Evolutionary conservation across 164 flowering plant species (phyloP), one percentile per base, ranked within the genome.

Genomic region (Tetracentron sinense): DNA sequence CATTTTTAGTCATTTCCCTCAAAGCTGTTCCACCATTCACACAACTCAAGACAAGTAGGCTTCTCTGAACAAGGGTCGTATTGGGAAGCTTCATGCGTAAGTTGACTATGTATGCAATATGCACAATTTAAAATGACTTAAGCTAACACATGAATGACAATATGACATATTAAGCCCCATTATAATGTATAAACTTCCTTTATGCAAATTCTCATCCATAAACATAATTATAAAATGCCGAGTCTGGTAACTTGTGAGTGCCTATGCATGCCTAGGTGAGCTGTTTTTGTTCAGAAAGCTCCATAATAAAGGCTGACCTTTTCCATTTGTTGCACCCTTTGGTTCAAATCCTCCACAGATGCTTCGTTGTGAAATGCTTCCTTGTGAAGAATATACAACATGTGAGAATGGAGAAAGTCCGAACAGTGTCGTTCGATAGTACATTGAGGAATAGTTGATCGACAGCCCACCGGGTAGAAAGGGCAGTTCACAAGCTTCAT

Each of bases 401-500:
- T 20, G 58, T 93, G 98, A 58, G 79, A 73, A 48, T 52, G 72
- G 19, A 88, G 76, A 67, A 61, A 57, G 42, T 82, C 94, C 1
- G 68, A 62, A 63, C 63, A 61, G 58, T 93, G 98, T 35, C 83
- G 69, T 27, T 82, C 71, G 19, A 74, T 67, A 63, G 29, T 72
- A 61, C 78, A 69, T 42, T 69, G 74, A 22, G 92, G 87, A 33
- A 87, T 20, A 54, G 78, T 38, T 28, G 85, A 70, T 46, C 75
- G 72, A 56, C 98, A 93, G 46, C 98, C 98, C 54, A 84, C 74
- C 2, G 77, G 69, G 69, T 81, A 81, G 65, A 93, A 93, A 28
- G 89, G 89, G 69, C 97, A 90, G 54, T 80, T 88, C 27, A 81
- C 83, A 56, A 85, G 84, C 85, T 83, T 93, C 97, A 90, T 93